These are phyloP conservation scores for Starmerella stigmatis DNA, from an alignment of 805 yeast species.

Conservation along the genomic window DNA sequence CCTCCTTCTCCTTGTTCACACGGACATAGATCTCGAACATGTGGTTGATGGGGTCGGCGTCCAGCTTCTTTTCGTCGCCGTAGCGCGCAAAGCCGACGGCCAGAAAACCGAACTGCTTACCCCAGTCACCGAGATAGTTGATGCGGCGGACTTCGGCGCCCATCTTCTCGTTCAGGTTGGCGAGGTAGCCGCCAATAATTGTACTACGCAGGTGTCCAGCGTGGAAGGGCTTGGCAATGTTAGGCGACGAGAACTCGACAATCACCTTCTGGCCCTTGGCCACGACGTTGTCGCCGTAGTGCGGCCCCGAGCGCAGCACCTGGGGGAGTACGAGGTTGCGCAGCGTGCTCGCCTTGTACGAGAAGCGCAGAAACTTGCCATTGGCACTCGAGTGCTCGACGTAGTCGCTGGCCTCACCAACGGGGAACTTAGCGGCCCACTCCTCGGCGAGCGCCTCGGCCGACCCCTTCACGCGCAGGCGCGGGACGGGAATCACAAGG, in stretches of 20 bases:
- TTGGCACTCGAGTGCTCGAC: slow-evolving; percentile 64
- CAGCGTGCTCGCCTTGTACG: slow-evolving; percentile 57
- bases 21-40: slow-evolving; percentile 87
- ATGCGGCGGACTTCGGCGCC: slow-evolving; percentile 91
- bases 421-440: slow-evolving; percentile 68
- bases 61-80: slow-evolving; percentile 66
- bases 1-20: slow-evolving; percentile 64
- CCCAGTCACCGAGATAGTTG: slow-evolving; percentile 99
- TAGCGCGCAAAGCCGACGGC: slow-evolving; percentile 86
- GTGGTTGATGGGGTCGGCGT: slow-evolving; percentile 80
- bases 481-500: slow-evolving; percentile 81
- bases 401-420: slow-evolving; percentile 43
- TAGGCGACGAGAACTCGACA: slow-evolving; percentile 93
- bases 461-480: slow-evolving; percentile 74
- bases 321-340: slow-evolving; percentile 61
- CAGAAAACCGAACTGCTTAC: slow-evolving; percentile 92
- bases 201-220: slow-evolving; percentile 98
- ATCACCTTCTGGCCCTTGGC: slow-evolving; percentile 62
- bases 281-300: slow-evolving; percentile 65
- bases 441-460: slow-evolving; percentile 64
- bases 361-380: slow-evolving; percentile 88
- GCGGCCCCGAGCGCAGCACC: slow-evolving; percentile 45
- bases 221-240: slow-evolving; percentile 98
- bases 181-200: slow-evolving; percentile 89
- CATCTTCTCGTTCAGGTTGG: slow-evolving; percentile 77